Base-by-base conservation (phyloP, 1,284 basidiomycete species). In the Ceratobasidium papillatum region DNA sequence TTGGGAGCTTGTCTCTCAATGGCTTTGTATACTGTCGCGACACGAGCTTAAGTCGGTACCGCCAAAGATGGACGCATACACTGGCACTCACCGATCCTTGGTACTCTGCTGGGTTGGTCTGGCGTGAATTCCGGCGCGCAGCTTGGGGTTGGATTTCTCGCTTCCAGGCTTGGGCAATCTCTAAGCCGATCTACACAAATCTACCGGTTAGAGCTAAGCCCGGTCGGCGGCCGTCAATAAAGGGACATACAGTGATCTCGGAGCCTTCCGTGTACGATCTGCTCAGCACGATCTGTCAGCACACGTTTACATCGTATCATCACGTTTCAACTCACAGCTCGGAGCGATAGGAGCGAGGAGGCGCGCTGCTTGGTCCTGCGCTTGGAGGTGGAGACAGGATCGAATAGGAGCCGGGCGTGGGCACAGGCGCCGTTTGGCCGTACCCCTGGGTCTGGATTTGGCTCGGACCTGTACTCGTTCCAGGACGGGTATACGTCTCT, bases 221-320 rank as follows among this genome's bases (percentile, higher is more conserved):
- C 32, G 34, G 59, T 56, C 62, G 41, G 32, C 17, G 45, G 54
- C 30, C 51, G 32, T 12, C 27, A 8, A 56, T 34, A 38, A 30
- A 25, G 30, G 25, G 36, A 71, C 66, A 17, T 17, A 71, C 66
- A n/a, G 66, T 30, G 38, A 71, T 58, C 41, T 71, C 66, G 36
- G 66, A 71, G 38, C 66, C 66, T 41, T 71, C 66, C 36, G 66
- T 71, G 34, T 51, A 71, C 14, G 66, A 71, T 52, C 66, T 71
- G 34, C 27, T 43, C 30, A 30, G 17, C 14, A 27, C 22, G 9
- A 58, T 14, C 38, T 14, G 38, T 41, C 38, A 41, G 38, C 38
- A 7, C 38, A 41, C 38, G 14, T n/a, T n/a, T n/a, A 41, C 38
- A 41, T 59, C 17, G 51, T 11, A 17, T 41, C 22, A 41, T n/a